Conservation (phyloP, 2,329 filamentous ascomycete genomes). For the Macroventuria anomochaeta region DNA sequence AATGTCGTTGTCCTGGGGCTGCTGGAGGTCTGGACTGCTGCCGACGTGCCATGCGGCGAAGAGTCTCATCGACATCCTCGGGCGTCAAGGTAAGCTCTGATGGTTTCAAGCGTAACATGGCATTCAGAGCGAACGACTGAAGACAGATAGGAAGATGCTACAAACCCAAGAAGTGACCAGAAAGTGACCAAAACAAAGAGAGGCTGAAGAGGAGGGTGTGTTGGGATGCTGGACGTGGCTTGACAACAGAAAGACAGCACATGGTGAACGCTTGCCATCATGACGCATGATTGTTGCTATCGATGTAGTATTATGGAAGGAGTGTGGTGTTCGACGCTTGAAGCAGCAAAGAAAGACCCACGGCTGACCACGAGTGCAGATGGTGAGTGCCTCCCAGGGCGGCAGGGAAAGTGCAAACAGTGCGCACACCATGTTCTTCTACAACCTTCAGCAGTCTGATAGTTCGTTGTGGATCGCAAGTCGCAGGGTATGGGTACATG, state of each 20-base stretch:
- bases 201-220: background rate
- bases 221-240: background rate
- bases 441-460: background rate
- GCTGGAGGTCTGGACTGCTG: conserved; percentile 17
- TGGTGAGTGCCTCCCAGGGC: background rate
- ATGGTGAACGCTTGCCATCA: conserved; percentile 1
- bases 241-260: background rate
- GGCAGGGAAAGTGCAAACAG: background rate
- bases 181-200: conserved; percentile 1
- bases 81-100: conserved; percentile 48
- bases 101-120: conserved; percentile 46
- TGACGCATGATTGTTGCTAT: background rate
- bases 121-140: conserved; percentile 13
- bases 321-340: background rate
- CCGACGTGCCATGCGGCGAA: conserved; percentile 39
- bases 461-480: background rate
- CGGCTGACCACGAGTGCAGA: background rate
- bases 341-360: too few species aligned
- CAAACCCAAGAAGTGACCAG: conserved; percentile 22
- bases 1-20: conserved; percentile 3
- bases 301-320: background rate
- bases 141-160: conserved; percentile 17
- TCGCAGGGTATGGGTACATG: background rate
- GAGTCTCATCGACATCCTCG: conserved; percentile 46
- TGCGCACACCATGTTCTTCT: background rate